A percentile compares a stretch with the other conserved stretches of the same genome.
Evolutionary conservation across 1,284 basidiomycete species (phyloP).

Genomic region (Laetiporus sulphureus): DNA sequence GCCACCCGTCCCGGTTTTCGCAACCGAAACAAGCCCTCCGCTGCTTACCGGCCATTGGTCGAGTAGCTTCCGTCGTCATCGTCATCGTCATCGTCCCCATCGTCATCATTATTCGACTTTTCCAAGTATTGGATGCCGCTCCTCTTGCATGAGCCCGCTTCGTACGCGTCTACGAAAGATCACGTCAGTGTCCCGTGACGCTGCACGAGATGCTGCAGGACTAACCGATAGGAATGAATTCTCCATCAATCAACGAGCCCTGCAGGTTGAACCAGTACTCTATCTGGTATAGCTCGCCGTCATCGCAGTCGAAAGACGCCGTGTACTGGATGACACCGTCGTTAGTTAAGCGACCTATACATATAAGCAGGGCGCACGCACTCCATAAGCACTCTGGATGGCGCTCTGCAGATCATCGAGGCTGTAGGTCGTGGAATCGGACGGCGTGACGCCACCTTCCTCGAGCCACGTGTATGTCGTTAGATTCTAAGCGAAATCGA

Average conservation of each 20-base stretch:
- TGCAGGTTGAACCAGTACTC: constrained; percentile 64
- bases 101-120: constrained; percentile 34
- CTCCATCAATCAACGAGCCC: constrained; percentile 62
- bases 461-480: constrained; percentile 71
- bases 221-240: constrained; percentile 54
- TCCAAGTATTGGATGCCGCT: constrained; percentile 25
- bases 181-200: not conserved
- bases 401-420: constrained; percentile 51
- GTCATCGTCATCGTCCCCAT: not conserved
- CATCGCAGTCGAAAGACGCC: constrained; percentile 52
- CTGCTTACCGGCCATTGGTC: constrained; percentile 4
- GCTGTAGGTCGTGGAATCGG: constrained; percentile 47
- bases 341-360: not conserved
- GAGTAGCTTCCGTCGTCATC: not conserved
- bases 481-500: constrained; percentile 46
- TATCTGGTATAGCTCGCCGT: constrained; percentile 41
- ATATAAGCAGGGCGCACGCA: constrained; percentile 7
- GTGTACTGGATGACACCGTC: constrained; percentile 30
- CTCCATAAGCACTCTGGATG: constrained; percentile 45
- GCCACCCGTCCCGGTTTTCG: too few relatives aligned
- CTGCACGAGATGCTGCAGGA: not conserved
- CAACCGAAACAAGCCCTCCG: not conserved
- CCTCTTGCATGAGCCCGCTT: constrained; percentile 1
- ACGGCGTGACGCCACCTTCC: constrained; percentile 67
- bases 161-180: constrained; percentile 4